Evolutionary conservation across 225 moss, liverwort and hornwort genomes (phyloP).

Genomic region (Thuidium tamariscinum): DNA sequence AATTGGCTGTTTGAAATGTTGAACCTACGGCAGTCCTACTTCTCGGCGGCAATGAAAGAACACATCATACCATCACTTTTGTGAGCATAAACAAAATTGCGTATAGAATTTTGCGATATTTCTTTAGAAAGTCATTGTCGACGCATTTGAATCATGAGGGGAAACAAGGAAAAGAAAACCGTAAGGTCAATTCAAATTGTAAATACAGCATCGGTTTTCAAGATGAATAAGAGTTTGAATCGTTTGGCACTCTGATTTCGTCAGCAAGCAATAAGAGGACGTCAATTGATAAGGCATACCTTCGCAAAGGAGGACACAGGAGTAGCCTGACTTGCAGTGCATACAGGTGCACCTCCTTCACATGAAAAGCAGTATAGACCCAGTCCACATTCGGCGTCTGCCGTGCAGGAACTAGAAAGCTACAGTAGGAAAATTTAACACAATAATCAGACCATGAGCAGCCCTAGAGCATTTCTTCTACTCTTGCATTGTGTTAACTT

Average conservation of each 20-base stretch:
- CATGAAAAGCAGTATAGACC: slow-evolving; percentile 67
- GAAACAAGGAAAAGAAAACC: not conserved
- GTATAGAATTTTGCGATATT: not conserved
- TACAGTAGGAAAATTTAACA: not conserved
- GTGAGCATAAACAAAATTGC: not conserved
- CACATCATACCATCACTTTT: not conserved
- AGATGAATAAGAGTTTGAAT: not conserved
- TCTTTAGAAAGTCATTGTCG: not conserved
- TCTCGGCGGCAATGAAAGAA: not conserved
- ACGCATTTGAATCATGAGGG: not conserved
- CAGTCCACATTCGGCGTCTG: slow-evolving; percentile 41
- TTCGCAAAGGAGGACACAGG: slow-evolving; percentile 39
- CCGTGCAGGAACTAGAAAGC: slow-evolving; percentile 48
- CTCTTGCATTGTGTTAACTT: not conserved
- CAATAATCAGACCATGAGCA: not conserved
- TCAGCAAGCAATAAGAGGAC: not conserved
- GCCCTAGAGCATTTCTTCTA: not conserved
- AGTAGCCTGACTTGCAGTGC: slow-evolving; percentile 36
- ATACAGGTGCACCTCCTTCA: slow-evolving; percentile 17
- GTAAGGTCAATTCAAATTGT: not conserved
- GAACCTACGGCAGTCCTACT: not conserved
- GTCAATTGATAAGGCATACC: slow-evolving; percentile 1
- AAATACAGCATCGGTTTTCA: not conserved
- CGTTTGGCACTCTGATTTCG: not conserved
- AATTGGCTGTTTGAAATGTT: not conserved